Percentiles rank a stretch among this genome's conserved stretches.
phyloP scores from a whole-genome alignment of 2,329 filamentous ascomycete species.

The Onygenales sp. region DNA sequence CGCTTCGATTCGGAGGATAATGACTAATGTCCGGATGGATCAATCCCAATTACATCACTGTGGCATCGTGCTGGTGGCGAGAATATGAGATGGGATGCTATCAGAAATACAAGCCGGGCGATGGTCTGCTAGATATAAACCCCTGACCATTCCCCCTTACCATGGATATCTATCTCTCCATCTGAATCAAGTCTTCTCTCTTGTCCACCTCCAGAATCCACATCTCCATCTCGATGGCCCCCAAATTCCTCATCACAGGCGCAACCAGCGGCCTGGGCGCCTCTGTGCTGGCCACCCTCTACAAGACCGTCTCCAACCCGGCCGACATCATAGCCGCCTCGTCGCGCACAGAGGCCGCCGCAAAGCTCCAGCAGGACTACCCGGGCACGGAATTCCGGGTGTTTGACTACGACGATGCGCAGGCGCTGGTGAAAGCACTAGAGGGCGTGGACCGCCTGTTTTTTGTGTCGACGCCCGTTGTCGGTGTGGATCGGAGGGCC shows the following conservation, averaged over 20 bases:
- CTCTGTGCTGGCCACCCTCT: slow-evolving; percentile 24
- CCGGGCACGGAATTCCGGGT: slow-evolving; percentile 41
- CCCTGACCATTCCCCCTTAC: too few relatives aligned
- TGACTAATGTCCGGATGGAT: too few relatives aligned
- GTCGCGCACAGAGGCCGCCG: slow-evolving; percentile 35
- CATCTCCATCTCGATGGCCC: background rate
- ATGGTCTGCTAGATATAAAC: too few relatives aligned
- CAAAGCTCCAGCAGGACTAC: slow-evolving; percentile 25
- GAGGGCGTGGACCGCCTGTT: slow-evolving; percentile 45
- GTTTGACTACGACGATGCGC: slow-evolving; percentile 42
- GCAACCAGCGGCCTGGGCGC: slow-evolving; percentile 29
- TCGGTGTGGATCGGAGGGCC: slow-evolving; percentile 38
- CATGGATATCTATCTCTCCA: too few relatives aligned
- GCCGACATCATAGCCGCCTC: slow-evolving; percentile 43
- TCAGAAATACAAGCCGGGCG: too few relatives aligned
- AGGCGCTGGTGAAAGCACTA: slow-evolving; percentile 41
- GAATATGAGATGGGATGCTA: too few relatives aligned
- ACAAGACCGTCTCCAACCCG: slow-evolving; percentile 24
- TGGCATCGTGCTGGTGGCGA: too few relatives aligned
- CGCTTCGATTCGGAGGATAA: too few relatives aligned
- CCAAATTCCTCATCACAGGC: slow-evolving; percentile 30
- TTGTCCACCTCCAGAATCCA: background rate
- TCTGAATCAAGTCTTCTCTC: background rate
- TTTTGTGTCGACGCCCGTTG: slow-evolving; percentile 47
- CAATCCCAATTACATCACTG: too few relatives aligned